These are phyloP conservation scores for Eremothecium coryli DNA, from an alignment of 1,139 yeast genomes.

Conservation along the genomic window DNA sequence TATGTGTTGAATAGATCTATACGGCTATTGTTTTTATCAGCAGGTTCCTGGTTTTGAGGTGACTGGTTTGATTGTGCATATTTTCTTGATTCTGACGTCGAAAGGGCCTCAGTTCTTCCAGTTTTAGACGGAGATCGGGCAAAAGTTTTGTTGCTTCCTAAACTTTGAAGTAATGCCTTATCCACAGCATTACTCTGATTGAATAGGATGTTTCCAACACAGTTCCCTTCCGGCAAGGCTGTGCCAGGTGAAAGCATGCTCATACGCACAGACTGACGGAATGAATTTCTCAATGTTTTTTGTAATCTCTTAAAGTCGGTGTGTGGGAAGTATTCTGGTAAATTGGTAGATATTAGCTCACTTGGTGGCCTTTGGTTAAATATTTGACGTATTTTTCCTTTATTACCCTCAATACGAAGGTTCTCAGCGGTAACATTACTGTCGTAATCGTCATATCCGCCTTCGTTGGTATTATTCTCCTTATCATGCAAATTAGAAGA, in stretches of 20 bases:
- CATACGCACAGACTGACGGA: constrained; percentile 60
- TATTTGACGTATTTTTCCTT: constrained; percentile 40
- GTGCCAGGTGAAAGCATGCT: constrained; percentile 26
- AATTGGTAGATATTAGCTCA: constrained; percentile 79
- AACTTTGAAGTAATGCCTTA: constrained; percentile 37
- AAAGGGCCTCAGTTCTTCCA: background rate
- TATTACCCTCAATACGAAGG: constrained; percentile 17
- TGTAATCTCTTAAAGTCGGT: constrained; percentile 65
- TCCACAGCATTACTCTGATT: constrained; percentile 52
- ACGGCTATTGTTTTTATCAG: constrained; percentile 18
- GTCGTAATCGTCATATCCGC: constrained; percentile 1
- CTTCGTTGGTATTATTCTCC: background rate
- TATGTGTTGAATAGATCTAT: constrained; percentile 43
- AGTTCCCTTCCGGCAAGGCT: constrained; percentile 32
- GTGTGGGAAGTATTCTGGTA: constrained; percentile 87
- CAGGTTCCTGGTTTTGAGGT: constrained; percentile 27
- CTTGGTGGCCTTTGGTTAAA: constrained; percentile 92
- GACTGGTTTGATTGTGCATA: background rate
- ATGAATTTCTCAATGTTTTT: constrained; percentile 76
- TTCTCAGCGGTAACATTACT: constrained; percentile 1
- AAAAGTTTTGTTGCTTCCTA: constrained; percentile 7
- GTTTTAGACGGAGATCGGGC: constrained; percentile 1
- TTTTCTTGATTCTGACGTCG: no score
- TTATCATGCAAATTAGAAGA: constrained; percentile 2
- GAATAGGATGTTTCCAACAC: constrained; percentile 58